Evolutionary conservation across 1,139 yeast genomes (phyloP).

Genomic region (Zygoascus sp.): DNA sequence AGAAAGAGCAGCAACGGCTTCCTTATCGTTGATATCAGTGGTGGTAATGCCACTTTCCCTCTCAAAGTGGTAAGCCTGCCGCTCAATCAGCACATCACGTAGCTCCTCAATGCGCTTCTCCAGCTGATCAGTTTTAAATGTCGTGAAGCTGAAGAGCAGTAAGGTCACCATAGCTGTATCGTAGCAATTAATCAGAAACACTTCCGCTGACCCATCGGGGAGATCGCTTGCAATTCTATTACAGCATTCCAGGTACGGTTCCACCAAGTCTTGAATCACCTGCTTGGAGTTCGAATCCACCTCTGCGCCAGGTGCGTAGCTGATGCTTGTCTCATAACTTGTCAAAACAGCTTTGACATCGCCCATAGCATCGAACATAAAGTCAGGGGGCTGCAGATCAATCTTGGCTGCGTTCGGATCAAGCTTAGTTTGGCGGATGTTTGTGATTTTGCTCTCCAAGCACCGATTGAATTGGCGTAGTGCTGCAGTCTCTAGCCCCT

Average conservation of each 20-base stretch:
- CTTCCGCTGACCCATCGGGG: constrained; percentile 27
- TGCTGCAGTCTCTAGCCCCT: constrained; percentile 27
- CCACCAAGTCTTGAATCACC: constrained; percentile 33
- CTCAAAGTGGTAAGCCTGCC: constrained; percentile 28
- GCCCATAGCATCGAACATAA: constrained; percentile 32
- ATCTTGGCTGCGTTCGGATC: constrained; percentile 11
- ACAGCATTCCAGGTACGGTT: constrained; percentile 36
- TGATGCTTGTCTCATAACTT: constrained; percentile 34
- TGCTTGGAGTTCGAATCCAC: constrained; percentile 22
- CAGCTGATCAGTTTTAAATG: constrained; percentile 33
- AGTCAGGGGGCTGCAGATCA: constrained; percentile 38
- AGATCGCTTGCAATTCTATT: constrained; percentile 28
- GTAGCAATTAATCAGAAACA: constrained; percentile 36
- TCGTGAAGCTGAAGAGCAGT: constrained; percentile 30
- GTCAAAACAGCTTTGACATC: constrained; percentile 34
- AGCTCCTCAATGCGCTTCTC: constrained; percentile 29
- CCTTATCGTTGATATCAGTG: constrained; percentile 16
- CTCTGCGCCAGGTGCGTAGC: constrained; percentile 27
- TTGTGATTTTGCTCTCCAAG: constrained; percentile 26
- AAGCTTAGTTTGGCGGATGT: constrained; percentile 19
- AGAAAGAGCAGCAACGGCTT: constrained; percentile 35
- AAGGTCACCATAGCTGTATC: constrained; percentile 33
- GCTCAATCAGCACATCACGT: constrained; percentile 29
- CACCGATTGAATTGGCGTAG: constrained; percentile 32
- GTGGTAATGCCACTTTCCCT: constrained; percentile 27